Evolutionary conservation across 768 basidiomycete species (phyloP), one percentile per base, ranked within the genome.

Genomic region (Mycena metata): DNA sequence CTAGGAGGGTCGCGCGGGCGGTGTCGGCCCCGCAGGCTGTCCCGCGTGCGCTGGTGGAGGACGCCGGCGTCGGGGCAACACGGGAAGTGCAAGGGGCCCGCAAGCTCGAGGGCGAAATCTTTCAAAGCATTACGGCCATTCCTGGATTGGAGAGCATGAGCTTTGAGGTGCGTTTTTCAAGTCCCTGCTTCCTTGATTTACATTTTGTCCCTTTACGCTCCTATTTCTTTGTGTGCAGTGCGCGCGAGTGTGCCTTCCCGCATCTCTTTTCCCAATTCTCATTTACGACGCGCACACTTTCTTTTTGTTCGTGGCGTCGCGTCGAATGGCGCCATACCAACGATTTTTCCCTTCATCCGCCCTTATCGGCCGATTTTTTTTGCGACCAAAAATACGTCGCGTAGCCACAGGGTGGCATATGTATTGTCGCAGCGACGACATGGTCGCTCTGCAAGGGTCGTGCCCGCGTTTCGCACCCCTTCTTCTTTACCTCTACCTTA

Each of bases 61-160:
- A 36, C 7, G 30, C 19, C 23, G n/a, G 15, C n/a, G 21, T 23
- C 35, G 23, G 24, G 26, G 21, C 15, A 26, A 26, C 42, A 10
- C 23, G 46, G 6, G 41, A 35, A 4, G 17, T 39, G 33, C 39
- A 33, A 8, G 65, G 35, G 24, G n/a, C 46, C 8, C 9, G 13
- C 16, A 30, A 19, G 35, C 41, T 64, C 6, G 61, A 60, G 66
- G 57, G 70, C 17, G 70, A 71, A 58, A 16, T 67, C 10, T 71
- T 71, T 35, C 70, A 71, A 47, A 71, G 70, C 42, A 71, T 67
- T 45, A 67, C 70, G 13, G 70, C 66, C 1, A 71, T 57, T 19
- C 66, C 70, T 0, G 70, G 70, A 21, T 58, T 71, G 23, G 52
- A 67, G 62, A 60, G 66, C 23, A 67, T 62, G 3, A 67, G 62